These are phyloP conservation scores for Naganishia antarctica DNA, from an alignment of 768 basidiomycete genomes.

Conservation along the genomic window DNA sequence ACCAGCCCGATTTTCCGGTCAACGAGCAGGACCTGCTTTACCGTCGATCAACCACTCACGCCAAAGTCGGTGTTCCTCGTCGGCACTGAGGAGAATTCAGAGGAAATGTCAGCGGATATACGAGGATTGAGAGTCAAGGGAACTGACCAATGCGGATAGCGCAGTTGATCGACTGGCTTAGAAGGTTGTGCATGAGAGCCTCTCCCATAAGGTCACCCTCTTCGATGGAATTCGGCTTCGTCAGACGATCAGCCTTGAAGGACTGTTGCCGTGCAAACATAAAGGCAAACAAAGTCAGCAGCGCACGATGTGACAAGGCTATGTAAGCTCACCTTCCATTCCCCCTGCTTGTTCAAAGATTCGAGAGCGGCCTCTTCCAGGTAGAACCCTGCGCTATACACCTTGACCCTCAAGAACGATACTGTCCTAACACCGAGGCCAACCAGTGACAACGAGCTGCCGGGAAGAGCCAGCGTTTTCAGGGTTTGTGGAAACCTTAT, in stretches of 20 bases:
- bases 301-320: constrained; percentile 29
- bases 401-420: constrained; percentile 78
- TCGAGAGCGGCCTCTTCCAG: constrained; percentile 59
- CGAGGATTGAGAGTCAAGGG: not conserved
- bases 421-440: constrained; percentile 84
- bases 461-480: constrained; percentile 8
- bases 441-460: constrained; percentile 59
- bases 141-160: constrained; percentile 49
- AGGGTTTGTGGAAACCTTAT: constrained; percentile 44
- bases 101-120: not conserved
- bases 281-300: constrained; percentile 1
- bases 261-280: not conserved
- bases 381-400: constrained; percentile 87
- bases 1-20: not conserved
- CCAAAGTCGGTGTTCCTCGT: constrained; percentile 49
- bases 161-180: constrained; percentile 39
- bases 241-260: not conserved
- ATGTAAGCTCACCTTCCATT: constrained; percentile 38
- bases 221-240: not conserved
- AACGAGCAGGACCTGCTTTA: not conserved
- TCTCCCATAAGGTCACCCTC: constrained; percentile 40
- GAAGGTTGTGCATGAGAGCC: constrained; percentile 39
- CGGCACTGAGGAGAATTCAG: constrained; percentile 41
- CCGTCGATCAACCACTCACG: constrained; percentile 14
- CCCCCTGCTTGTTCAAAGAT: constrained; percentile 22